Base-by-base conservation (phyloP, 208 protist species). In the Trypanosoma lewisi region DNA sequence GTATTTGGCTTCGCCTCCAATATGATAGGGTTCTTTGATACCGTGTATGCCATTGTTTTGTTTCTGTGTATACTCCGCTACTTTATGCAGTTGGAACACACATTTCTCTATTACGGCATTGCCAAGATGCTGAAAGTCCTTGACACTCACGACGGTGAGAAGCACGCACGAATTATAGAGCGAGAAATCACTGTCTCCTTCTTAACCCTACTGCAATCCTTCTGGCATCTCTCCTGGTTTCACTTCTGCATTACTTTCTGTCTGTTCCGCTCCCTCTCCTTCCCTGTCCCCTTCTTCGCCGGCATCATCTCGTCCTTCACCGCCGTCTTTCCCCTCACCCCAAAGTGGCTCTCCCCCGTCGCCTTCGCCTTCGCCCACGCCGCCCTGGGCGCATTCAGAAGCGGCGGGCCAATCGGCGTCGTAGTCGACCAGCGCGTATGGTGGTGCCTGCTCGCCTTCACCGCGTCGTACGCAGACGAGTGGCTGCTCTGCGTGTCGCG, bases 181-280 rank as follows among this genome's bases (percentile, higher is more conserved):
- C 60, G 70, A 31, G 80, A 89, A 51, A 88, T 93, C 64, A 86
- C 78, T 5, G 68, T 67, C 21, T 85, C 80, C 1, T 73, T 89
- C 62, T 65, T 73, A 25, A 83, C 78, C 9, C 78, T 93, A 23
- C 63, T 89, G 27, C 75, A 82, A 59, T 88, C 79, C 7, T 88
- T 88, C 52, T 87, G 82, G 82, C 83, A 89, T 59, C 51, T 87
- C 31, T 71, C 72, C 36, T 89, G 82, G 75, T 93, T 86, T 64
- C 82, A 89, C 69, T 93, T 93, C 42, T 74, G 51, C 42, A 70
- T 81, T 30, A 89, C 82, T n/a, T 89, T 85, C 48, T 60, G 68
- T 49, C 57, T 72, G 30, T 88, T 89, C 69, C 72, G 62, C 25
- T n/a, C 48, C 25, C 73, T 62, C 57, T 73, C 60, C 14, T 71